Percentiles rank a stretch among this genome's conserved stretches.
phyloP scores from a whole-genome alignment of 2,329 filamentous ascomycete genomes.

The Cryphonectria japonica region DNA sequence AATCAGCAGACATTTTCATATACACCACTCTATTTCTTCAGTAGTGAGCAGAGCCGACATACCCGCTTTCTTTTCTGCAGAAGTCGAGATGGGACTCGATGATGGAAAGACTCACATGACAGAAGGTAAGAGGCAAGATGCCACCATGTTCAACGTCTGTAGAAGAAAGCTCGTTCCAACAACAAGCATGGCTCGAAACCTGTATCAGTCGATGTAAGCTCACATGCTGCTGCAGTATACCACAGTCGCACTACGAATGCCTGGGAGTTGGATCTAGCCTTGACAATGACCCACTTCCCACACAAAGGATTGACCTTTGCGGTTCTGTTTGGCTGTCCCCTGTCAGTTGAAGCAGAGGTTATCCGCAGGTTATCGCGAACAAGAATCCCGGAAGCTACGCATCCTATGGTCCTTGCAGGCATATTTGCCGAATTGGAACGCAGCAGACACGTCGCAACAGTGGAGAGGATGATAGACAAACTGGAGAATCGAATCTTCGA shows the following conservation, averaged over 20 bases:
- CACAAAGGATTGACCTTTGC: slow-evolving; percentile 31
- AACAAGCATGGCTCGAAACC: not conserved
- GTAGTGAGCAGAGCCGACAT: slow-evolving; percentile 34
- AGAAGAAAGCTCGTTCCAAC: too few relatives aligned
- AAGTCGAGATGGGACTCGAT: slow-evolving; percentile 24
- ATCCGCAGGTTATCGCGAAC: slow-evolving; percentile 26
- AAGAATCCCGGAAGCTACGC: slow-evolving; percentile 17
- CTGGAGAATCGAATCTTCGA: slow-evolving; percentile 35
- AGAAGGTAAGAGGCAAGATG: slow-evolving; percentile 24
- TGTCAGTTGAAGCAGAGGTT: slow-evolving; percentile 29
- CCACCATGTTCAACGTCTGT: not conserved
- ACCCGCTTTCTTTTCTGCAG: slow-evolving; percentile 32
- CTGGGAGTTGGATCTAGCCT: slow-evolving; percentile 35
- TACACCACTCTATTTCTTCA: slow-evolving; percentile 33
- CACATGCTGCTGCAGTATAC: slow-evolving; percentile 31
- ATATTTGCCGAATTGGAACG: slow-evolving; percentile 40
- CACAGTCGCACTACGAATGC: slow-evolving; percentile 36
- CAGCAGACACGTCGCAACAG: slow-evolving; percentile 31
- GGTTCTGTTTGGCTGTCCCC: slow-evolving; percentile 34
- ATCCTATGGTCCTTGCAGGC: slow-evolving; percentile 37
- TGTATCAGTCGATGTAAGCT: not conserved
- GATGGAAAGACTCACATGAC: slow-evolving; percentile 16
- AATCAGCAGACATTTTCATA: slow-evolving; percentile 30
- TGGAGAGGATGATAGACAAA: slow-evolving; percentile 31
- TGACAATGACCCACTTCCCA: slow-evolving; percentile 36